Base-by-base conservation (phyloP, 1,139 yeast species). In the Chernovozyma sophiae-reginae region DNA sequence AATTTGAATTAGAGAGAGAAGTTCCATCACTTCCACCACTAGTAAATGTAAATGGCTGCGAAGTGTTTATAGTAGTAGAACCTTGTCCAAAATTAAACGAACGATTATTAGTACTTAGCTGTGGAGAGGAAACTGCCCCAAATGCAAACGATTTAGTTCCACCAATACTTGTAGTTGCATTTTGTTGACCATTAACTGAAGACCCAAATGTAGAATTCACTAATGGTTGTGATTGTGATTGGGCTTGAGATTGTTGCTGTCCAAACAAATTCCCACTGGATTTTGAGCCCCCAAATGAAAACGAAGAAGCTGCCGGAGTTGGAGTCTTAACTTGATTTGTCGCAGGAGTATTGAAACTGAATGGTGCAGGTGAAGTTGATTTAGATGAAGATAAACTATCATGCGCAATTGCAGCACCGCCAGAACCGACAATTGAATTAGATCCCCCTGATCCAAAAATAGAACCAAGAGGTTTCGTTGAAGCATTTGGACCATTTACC, bases 1-100 rank as follows among this genome's bases (percentile, higher is more conserved):
- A 34, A 15, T 34, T 29, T 17, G 36, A 32, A 27, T 36, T 32
- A 4, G 39, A 39, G 15, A 14, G 10, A 16, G 30, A 8, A 7
- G 24, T n/a, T n/a, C n/a, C n/a, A n/a, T n/a, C n/a, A n/a, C n/a
- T n/a, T 10, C 8, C 6, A 7, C 27, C 31, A 30, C 16, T 25
- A n/a, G 42, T 44, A 28, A 40, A 41, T 15, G 26, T 15, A 23
- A 22, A 31, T 5, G 17, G 13, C 13, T 4, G 32, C 14, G 17
- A 5, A 30, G 25, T 4, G 13, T 19, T 14, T 4, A 25, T 19
- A 6, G 20, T 8, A 4, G 30, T 27, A 14, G 16, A 3, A 14
- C 11, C 18, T 15, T 14, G n/a, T 16, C 17, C 34, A 11, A 24
- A 12, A 10, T 24, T 31, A 17, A 12, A 20, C 10, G 23, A 20